Evolutionary conservation across 2,329 filamentous ascomycete species (phyloP).

Genomic region (Calonectria pseudoturangicola): DNA sequence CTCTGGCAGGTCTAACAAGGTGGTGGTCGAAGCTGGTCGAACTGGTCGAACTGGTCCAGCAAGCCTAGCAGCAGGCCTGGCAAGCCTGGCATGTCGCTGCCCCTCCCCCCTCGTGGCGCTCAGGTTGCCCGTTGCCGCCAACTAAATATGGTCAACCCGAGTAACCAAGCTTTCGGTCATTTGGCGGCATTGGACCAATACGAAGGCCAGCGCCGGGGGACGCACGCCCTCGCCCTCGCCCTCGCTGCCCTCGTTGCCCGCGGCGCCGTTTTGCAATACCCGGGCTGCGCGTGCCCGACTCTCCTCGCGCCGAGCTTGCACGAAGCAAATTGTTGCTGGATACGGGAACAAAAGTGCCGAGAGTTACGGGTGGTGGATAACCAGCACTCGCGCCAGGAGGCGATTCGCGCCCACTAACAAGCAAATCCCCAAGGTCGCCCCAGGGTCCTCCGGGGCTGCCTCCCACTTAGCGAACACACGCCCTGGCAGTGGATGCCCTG

Average conservation of each 20-base stretch:
- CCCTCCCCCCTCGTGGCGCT: slow-evolving; percentile 17
- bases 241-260: neutral
- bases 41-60: neutral
- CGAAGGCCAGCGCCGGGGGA: slow-evolving; percentile 17
- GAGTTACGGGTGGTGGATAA: slow-evolving; percentile 15
- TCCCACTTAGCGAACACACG: slow-evolving; percentile 10
- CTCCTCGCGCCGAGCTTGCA: neutral
- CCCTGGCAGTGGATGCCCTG: no score
- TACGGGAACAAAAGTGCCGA: slow-evolving; percentile 24
- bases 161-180: slow-evolving; percentile 21
- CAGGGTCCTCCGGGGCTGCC: neutral
- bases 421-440: neutral
- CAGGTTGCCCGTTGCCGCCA: slow-evolving; percentile 22
- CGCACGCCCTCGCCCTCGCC: neutral
- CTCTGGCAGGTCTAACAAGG: neutral
- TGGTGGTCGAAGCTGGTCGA: no score
- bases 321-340: neutral
- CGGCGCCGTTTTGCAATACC: neutral
- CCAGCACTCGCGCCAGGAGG: neutral
- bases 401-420: slow-evolving; percentile 7
- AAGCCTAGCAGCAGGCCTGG: neutral
- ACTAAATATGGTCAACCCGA: neutral
- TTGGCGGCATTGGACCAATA: slow-evolving; percentile 25
- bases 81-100: slow-evolving; percentile 4
- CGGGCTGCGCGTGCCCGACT: neutral